Conservation (phyloP, 768 basidiomycete species). For the Mycena belliarum region DNA sequence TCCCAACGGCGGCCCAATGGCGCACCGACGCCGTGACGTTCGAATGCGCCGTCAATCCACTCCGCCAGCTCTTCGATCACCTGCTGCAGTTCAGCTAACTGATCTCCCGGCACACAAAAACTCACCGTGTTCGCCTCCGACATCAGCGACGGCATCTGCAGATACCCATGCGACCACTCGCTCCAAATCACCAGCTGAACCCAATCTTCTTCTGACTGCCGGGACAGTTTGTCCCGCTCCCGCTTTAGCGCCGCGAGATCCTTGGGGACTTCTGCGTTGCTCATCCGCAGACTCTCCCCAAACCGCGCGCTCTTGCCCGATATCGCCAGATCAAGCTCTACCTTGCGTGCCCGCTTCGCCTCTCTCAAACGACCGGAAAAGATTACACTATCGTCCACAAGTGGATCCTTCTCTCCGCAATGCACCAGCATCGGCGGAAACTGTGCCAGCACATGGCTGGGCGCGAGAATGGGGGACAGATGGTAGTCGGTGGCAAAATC, state of each 20-base stretch:
- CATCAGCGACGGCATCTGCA: constrained; percentile 93
- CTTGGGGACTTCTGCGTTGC: constrained; percentile 35
- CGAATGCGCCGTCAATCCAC: constrained; percentile 87
- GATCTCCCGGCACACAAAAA: constrained; percentile 3
- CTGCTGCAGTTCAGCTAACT: constrained; percentile 18
- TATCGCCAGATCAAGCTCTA: constrained; percentile 65
- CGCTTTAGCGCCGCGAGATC: constrained; percentile 45
- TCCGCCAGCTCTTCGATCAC: constrained; percentile 83
- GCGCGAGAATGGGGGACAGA: constrained; percentile 93
- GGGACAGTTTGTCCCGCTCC: constrained; percentile 60
- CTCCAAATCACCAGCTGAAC: constrained; percentile 91
- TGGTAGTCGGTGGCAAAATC: constrained; percentile 95
- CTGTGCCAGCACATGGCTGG: constrained; percentile 78
- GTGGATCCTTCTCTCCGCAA: constrained; percentile 91
- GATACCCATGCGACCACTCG: constrained; percentile 96
- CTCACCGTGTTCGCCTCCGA: constrained; percentile 68
- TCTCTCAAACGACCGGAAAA: constrained; percentile 94
- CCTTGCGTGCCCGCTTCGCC: constrained; percentile 83
- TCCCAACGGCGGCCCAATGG: constrained; percentile 1
- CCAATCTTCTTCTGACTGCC: constrained; percentile 90
- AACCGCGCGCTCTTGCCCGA: constrained; percentile 63
- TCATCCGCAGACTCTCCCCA: constrained; percentile 68
- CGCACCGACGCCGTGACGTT: constrained; percentile 27
- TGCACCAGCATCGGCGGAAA: constrained; percentile 95
- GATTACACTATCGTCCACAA: constrained; percentile 97